Evolutionary conservation across 371 early-diverging fungal species (phyloP), one percentile per base, ranked within the genome.

Genomic region (Rhizopus sp.): DNA sequence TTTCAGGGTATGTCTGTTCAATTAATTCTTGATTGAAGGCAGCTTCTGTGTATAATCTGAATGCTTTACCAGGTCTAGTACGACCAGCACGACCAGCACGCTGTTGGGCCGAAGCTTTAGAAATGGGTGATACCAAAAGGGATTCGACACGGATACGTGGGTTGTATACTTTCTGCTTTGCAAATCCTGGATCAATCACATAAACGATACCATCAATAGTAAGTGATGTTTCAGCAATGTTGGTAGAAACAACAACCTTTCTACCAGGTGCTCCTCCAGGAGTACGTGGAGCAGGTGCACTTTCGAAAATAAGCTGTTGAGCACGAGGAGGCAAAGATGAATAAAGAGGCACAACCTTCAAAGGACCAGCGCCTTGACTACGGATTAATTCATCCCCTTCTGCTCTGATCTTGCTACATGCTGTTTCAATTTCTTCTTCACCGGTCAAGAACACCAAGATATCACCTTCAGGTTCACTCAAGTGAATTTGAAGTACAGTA

Each of bases 161-260:
- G 68, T 97, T 95, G 74, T 94, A 95, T 29, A 94, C 96, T 76
- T 97, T 99, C 73, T 96, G 96, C 72, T 99, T 99, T 23, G 96
- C 84, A 63, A 98, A 94, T 2, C 99, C 99, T 29, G 96, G 95
- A 72, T 99, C 99, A 44, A 99, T 89, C 37, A 99, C 99, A 74
- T 98, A 99, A 7, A 93, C 95, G 56, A 99, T 93, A 62, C 97
- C 96, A 65, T 97, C 97, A 56, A 99, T 99, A 3, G 99, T 99
- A 58, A 99, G 82, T 1, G 97, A 96, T 0, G 99, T 98, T 76
- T 99, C 99, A 16, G 99, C 98, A 75, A 99, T 91, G 68, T 99
- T 99, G 33, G 99, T 93, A 4, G 98, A 91, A 3, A 99, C 91
- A 31, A 99, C 94, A 55, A 93, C 78, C 74, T 98, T 98, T 55